phyloP scores from a whole-genome alignment of 2,329 filamentous ascomycete genomes.

The Chrysoporthe deuterocubensis region DNA sequence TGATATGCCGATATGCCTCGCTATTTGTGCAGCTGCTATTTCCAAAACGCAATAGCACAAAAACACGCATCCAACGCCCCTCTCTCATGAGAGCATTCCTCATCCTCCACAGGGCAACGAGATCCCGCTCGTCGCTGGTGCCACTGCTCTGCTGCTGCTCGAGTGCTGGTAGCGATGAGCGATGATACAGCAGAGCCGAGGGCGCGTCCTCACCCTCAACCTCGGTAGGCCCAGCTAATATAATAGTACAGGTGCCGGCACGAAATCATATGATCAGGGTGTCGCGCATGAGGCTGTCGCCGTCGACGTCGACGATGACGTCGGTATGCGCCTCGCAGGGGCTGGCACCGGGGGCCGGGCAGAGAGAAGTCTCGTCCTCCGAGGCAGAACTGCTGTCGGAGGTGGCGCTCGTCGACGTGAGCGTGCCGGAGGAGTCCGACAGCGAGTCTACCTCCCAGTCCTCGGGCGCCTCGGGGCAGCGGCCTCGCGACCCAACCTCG shows the following conservation, averaged over 20 bases:
- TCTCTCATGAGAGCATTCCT: constrained; percentile 24
- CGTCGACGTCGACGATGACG: background rate
- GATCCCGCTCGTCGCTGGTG: constrained; percentile 1
- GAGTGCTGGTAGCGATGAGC: background rate
- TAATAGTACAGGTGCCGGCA: no score
- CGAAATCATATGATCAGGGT: no score
- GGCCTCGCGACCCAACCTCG: background rate
- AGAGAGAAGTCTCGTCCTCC: background rate
- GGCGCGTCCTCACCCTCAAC: background rate
- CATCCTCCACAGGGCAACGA: constrained; percentile 17
- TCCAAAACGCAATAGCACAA: background rate
- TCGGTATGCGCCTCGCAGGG: no score
- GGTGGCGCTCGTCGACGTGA: background rate
- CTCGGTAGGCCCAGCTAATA: background rate
- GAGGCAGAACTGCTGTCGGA: background rate
- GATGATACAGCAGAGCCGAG: background rate
- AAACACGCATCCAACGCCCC: constrained; percentile 9
- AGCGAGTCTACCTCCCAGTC: constrained; percentile 13
- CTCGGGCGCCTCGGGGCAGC: background rate
- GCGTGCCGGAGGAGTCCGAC: background rate
- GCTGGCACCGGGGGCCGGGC: no score
- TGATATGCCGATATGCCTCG: no score
- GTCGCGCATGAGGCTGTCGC: constrained; percentile 15
- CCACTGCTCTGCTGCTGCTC: background rate
- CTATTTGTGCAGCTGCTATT: background rate